Evolutionary conservation across 306 rosid genomes (phyloP), one percentile per base, ranked within the genome.

Genomic region (Datisca glomerata): DNA sequence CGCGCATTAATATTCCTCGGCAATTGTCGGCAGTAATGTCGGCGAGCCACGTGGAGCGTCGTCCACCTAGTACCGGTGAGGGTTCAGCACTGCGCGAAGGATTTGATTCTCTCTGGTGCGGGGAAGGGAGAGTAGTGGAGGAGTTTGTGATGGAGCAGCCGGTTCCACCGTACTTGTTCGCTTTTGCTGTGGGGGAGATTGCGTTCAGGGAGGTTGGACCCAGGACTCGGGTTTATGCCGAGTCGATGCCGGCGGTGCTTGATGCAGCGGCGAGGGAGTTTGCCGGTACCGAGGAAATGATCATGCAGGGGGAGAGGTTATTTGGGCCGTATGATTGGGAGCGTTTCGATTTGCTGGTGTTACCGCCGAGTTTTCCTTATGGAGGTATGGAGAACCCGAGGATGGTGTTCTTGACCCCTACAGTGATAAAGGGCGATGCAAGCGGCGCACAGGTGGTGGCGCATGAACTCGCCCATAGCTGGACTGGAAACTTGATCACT

Each of bases 361-460:
- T 89, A 68, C 95, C 98, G 0, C 85, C 94, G 3, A 89, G 98
- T 70, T 89, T 89, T 65, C 95, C 91, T 4, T 80, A 77, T 43
- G 95, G 78, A 1, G 97, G 95, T 0, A 89, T 89, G 97, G 97
- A 89, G 80, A 89, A 89, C 55, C 97, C 97, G 2, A 80, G 82
- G 69, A 80, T 89, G 93, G 78, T 68, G 53, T 89, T 89, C 66
- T 67, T 89, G 75, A 74, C 97, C 0, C 95, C 97, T 0, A 89
- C 93, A n/a, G 91, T 89, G 45, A 67, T 89, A 11, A 84, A 77
- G 19, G 98, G 95, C 1, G 95, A 89, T 18, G 77, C 84, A 0
- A 74, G 75, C 11, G 95, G 98, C 2, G 91, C 95, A 0, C 98
- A 70, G 66, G 71, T 89, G 18, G 98, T 89, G 57, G 98, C 93